A percentile compares a stretch with the other conserved stretches of the same genome.
Evolutionary conservation across 2,329 filamentous ascomycete genomes (phyloP).

Genomic region (Venturia carpophila): DNA sequence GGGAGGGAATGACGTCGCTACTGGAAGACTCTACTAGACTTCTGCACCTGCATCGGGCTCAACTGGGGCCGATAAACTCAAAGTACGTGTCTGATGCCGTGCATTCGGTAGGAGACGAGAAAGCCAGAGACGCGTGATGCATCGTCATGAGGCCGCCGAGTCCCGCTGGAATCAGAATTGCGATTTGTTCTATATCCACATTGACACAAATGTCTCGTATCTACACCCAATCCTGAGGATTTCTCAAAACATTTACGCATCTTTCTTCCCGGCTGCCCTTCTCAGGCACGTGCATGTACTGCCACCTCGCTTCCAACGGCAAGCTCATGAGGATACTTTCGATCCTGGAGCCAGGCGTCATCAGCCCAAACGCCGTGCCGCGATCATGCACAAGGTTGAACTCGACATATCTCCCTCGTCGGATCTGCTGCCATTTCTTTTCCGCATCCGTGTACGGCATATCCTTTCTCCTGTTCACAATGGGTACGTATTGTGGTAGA

Average conservation of each 20-base stretch:
- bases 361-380: constrained; percentile 87
- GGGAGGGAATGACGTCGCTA: too few relatives aligned
- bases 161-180: too few relatives aligned
- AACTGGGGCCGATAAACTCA: too few relatives aligned
- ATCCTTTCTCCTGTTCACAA: constrained; percentile 79
- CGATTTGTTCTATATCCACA: too few relatives aligned
- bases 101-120: too few relatives aligned
- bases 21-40: too few relatives aligned
- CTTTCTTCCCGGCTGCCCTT: constrained; percentile 70
- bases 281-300: constrained; percentile 86
- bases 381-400: constrained; percentile 97
- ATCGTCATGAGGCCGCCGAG: too few relatives aligned
- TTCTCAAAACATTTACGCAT: constrained; percentile 62
- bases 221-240: constrained; percentile 54
- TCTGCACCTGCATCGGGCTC: too few relatives aligned
- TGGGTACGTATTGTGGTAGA: constrained; percentile 82
- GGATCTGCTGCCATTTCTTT: constrained; percentile 94
- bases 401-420: constrained; percentile 92
- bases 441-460: constrained; percentile 81
- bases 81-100: too few relatives aligned
- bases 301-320: constrained; percentile 86
- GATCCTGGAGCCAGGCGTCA: constrained; percentile 81
- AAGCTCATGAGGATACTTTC: constrained; percentile 98
- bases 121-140: too few relatives aligned
- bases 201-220: too few relatives aligned